Evolutionary conservation across 2,329 filamentous ascomycete genomes (phyloP), one percentile per base, ranked within the genome.

Genomic region (Nigrospora oryzae): DNA sequence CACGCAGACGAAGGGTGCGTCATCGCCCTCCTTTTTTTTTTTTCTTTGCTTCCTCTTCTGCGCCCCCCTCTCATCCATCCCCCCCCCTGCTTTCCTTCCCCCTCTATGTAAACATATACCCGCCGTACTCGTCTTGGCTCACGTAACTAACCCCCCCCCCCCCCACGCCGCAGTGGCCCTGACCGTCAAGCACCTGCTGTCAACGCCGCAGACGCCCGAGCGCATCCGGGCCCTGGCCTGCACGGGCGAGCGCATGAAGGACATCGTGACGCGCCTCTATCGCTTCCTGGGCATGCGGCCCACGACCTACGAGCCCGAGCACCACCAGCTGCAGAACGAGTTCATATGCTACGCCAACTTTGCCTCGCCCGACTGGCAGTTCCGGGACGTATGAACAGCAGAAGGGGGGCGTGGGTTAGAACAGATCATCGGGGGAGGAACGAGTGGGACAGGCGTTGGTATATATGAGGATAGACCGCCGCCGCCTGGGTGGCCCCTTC

Each of bases 281-380:
- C 67, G 69, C 39, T 72, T 78, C 38, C 67, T 80, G 32, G 81
- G 81, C 2, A 64, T 84, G 28, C 67, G 62, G 44, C 81, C 81
- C 5, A 90, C 86, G 1, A 78, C 75, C 1, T 89, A 82, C 58
- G 77, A 83, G 55, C 81, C 83, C 4, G 68, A 73, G 50, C 87
- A 91, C 56, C 73, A 77, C 49, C 84, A 84, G 0, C 64, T 93
- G 48, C 86, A 84, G 62, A 93, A 93, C 57, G 84, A 89, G 63
- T 93, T 89, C 59, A 75, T 78, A 57, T 89, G 84, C 62, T 91
- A 88, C 57, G 79, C 86, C 19, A 90, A 87, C 57, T 90, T 87
- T 57, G 82, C 87, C 60, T 78, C 81, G 54, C 65, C 65, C 7
- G 62, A 61, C 5, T 79, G 77, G 73, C 64, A 59, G 37, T 76